A percentile compares a stretch with the other conserved stretches of the same genome.
These are phyloP conservation scores for Globisporangium nagaii DNA, from an alignment of 352 stramenopile species.

Conservation along the genomic window DNA sequence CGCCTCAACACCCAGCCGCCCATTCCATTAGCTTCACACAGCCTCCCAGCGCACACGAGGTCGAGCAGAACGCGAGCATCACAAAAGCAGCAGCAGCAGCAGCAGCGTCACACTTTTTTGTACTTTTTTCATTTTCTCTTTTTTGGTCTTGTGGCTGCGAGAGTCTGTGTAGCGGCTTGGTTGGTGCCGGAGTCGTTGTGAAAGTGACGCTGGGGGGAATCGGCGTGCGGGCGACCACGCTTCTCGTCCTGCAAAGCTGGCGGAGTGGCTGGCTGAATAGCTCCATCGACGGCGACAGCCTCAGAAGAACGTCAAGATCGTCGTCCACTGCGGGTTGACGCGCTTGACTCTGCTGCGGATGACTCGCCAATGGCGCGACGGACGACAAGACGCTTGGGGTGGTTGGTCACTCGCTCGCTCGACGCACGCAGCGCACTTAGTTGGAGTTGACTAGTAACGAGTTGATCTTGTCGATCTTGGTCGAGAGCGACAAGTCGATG, in stretches of 20 bases:
- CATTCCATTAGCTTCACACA: not conserved
- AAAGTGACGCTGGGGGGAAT: not conserved
- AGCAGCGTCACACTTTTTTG: slow-evolving; percentile 1
- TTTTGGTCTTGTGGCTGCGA: not conserved
- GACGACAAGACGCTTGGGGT: not conserved
- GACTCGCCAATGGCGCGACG: not conserved
- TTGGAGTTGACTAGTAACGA: slow-evolving; percentile 70
- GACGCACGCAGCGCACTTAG: slow-evolving; percentile 13
- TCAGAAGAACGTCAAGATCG: not conserved
- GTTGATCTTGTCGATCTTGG: slow-evolving; percentile 94
- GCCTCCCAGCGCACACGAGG: not conserved
- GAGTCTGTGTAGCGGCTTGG: not conserved
- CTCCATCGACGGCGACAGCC: not conserved
- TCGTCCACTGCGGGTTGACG: not conserved
- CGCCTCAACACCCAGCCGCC: too few relatives aligned
- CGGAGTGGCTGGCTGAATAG: not conserved
- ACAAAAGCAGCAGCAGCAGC: too few relatives aligned
- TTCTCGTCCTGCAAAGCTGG: not conserved
- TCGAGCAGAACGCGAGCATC: not conserved
- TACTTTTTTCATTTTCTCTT: slow-evolving; percentile 9
- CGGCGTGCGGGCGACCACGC: not conserved
- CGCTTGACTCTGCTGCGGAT: not conserved
- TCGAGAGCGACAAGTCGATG: slow-evolving; percentile 94
- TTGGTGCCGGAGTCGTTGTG: not conserved
- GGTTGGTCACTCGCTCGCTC: slow-evolving; percentile 3